Base-by-base conservation (phyloP, 768 basidiomycete species). In the Pleurotus platypus region DNA sequence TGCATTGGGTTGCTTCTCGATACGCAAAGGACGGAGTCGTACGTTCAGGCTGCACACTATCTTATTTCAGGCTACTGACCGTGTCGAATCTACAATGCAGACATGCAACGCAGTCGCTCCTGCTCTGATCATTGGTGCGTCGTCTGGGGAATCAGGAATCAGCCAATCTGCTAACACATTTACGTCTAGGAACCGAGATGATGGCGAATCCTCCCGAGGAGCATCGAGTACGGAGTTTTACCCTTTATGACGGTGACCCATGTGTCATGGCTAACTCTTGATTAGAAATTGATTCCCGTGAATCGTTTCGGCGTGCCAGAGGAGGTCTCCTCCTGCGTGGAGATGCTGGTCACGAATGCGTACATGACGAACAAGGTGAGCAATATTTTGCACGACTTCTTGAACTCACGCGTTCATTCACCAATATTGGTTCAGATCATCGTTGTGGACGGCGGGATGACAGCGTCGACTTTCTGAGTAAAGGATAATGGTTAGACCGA, bases 321-420 rank as follows among this genome's bases (percentile, higher is more conserved):
- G 30, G 81, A 83, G 60, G 75, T 84, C 27, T 76, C 81, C 2
- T 75, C 75, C 20, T 68, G 81, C n/a, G 78, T 82, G 8, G 75
- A 79, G 60, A 67, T 79, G 64, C 69, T 82, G 3, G 77, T 75
- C 4, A 73, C 69, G 2, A 84, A 83, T 62, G 72, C 68, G 12
- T 84, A 83, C 49, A 79, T 83, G 76, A 82, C 81, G 16, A 81
- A 83, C 68, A 83, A 83, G 75, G 81, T 78, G 51, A 13, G 69
- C 30, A 35, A 35, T 48, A 43, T 4, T 13, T 47, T 22, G 16
- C 22, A 5, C 16, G n/a, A 24, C 37, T 26, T 24, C 30, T 22
- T 3, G 46, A 24, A 6, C 47, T 37, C 26, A 20, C 4, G 13
- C 47, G 6, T 30, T 22, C 54, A 50, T 43, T 50, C 13, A 26